phyloP scores from a whole-genome alignment of 2,329 filamentous ascomycete species.

The Phialophora macrospora region DNA sequence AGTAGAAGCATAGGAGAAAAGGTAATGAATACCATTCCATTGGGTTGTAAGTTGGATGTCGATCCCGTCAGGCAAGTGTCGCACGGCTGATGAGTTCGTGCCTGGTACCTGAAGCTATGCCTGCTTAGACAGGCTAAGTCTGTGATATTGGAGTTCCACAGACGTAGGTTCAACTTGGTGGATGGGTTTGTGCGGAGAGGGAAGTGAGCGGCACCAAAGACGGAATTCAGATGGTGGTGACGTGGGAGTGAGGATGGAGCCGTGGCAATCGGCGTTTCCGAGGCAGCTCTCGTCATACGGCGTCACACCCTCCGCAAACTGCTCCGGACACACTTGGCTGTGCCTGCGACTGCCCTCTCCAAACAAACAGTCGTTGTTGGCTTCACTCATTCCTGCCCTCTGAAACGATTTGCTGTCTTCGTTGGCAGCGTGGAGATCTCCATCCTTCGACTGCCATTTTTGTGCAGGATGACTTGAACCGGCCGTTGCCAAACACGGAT shows the following conservation, averaged over 20 bases:
- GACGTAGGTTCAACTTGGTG: not conserved
- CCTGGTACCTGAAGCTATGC: slow-evolving; percentile 20
- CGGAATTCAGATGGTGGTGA: not conserved
- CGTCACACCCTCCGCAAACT: not conserved
- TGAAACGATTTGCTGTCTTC: not conserved
- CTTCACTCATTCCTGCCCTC: not conserved
- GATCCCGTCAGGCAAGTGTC: not conserved
- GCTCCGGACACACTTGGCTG: not conserved
- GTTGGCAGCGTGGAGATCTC: not conserved
- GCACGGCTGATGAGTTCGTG: not conserved
- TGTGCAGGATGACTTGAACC: not conserved
- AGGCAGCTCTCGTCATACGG: slow-evolving; percentile 3
- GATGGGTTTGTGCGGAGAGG: not conserved
- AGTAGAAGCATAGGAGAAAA: slow-evolving; percentile 3
- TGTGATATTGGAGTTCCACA: not conserved
- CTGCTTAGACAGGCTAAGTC: not conserved
- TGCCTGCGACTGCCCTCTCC: not conserved
- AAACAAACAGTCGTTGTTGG: not conserved
- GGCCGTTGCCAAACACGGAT: not conserved
- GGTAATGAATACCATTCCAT: slow-evolving; percentile 8
- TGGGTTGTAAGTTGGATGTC: not conserved
- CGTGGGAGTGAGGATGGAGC: not conserved
- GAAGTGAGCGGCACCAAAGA: not conserved
- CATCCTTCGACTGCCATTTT: not conserved
- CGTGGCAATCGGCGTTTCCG: not conserved